Percentiles rank a stretch among this genome's conserved stretches.
Conservation (phyloP, 1,284 basidiomycete species). For the Irpex sp. region DNA sequence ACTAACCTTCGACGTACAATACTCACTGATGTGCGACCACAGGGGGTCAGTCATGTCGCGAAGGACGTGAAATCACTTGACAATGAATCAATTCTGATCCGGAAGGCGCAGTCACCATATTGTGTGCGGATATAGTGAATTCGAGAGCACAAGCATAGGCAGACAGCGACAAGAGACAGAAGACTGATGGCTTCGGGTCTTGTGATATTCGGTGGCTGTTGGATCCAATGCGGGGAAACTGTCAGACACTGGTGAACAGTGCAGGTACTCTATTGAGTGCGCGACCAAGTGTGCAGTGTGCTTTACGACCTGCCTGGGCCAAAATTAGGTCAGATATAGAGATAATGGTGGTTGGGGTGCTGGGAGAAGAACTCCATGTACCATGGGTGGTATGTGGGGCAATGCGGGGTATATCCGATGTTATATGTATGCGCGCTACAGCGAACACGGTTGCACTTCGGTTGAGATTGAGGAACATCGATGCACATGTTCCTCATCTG, state of each 20-base stretch:
- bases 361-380: no score
- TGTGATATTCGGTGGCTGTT: not conserved
- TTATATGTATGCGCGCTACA: not conserved
- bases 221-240: not conserved
- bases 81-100: not conserved
- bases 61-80: not conserved
- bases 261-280: not conserved
- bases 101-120: not conserved
- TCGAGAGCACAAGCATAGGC: not conserved
- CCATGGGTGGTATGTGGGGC: not conserved
- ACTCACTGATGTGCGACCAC: not conserved
- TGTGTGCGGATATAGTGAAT: not conserved
- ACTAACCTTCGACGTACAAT: not conserved
- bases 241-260: not conserved
- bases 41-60: not conserved
- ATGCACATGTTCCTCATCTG: not conserved
- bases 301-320: not conserved
- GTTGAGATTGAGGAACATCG: not conserved
- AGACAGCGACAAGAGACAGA: not conserved
- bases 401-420: slow-evolving; percentile 4
- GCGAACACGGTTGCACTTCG: slow-evolving; percentile 10
- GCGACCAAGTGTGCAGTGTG: not conserved
- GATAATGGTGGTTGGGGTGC: no score
- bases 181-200: not conserved
- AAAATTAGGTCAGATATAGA: not conserved